Percentiles rank a stretch among this genome's conserved stretches.
These are phyloP conservation scores for Cercospora canescens DNA, from an alignment of 2,329 filamentous ascomycete species.

Conservation along the genomic window DNA sequence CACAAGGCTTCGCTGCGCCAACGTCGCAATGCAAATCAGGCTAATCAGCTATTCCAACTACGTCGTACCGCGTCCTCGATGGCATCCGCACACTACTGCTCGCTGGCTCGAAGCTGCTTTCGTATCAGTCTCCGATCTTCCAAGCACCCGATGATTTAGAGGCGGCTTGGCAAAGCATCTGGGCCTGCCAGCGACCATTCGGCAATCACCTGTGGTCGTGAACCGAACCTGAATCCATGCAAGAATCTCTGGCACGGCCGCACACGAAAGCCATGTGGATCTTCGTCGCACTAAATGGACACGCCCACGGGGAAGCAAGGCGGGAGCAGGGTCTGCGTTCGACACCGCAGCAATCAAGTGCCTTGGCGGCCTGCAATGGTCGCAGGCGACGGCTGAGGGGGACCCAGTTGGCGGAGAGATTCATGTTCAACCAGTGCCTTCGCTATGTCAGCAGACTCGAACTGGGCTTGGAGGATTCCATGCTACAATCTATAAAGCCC, in stretches of 20 bases:
- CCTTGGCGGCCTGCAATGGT: constrained; percentile 3
- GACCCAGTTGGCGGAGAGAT: not conserved
- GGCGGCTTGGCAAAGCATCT: not conserved
- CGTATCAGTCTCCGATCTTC: constrained; percentile 5
- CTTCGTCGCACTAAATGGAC: not conserved
- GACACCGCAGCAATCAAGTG: constrained; percentile 5
- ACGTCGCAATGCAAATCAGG: constrained; percentile 1
- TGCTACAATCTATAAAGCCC: constrained; percentile 7
- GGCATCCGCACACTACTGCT: not conserved
- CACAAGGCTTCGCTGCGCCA: constrained; percentile 11
- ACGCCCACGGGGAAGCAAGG: constrained; percentile 10
- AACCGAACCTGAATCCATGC: not conserved
- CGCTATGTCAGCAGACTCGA: constrained; percentile 2
- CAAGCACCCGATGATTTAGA: constrained; percentile 3
- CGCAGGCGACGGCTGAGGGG: constrained; percentile 3
- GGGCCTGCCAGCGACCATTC: not conserved
- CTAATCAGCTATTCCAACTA: not conserved
- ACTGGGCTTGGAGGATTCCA: not conserved
- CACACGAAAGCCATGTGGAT: constrained; percentile 2
- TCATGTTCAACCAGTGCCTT: not conserved
- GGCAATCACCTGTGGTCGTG: not conserved
- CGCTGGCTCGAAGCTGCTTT: constrained; percentile 2
- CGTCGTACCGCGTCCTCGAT: not conserved
- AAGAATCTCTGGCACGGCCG: not conserved
- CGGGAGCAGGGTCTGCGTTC: constrained; percentile 1